Evolutionary conservation across 129 eudicot genomes (phyloP).

Genomic region (Ambrosia artemisiifolia): DNA sequence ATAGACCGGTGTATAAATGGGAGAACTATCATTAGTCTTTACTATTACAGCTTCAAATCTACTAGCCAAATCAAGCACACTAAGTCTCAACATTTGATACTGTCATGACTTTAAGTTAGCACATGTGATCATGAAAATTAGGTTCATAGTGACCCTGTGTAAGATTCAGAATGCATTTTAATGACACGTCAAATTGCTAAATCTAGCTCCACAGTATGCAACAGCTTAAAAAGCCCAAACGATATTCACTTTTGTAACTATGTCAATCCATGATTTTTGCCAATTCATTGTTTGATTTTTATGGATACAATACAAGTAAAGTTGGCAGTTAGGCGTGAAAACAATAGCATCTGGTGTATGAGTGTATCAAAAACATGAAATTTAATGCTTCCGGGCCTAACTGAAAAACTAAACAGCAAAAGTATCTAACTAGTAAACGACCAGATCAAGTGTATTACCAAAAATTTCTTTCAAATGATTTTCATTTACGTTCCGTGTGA

Average conservation of each 20-base stretch:
- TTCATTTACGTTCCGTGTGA: conserved; percentile 90
- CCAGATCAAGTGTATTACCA: conserved; percentile 37
- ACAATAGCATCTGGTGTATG: neutral
- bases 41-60: neutral
- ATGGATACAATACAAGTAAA: neutral
- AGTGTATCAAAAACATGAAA: neutral
- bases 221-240: neutral
- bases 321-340: neutral
- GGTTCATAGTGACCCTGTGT: neutral
- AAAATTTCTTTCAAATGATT: conserved; percentile 89
- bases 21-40: neutral
- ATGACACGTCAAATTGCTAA: neutral
- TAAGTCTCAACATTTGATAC: neutral
- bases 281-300: neutral
- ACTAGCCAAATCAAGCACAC: neutral
- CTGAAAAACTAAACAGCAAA: conserved; percentile 1
- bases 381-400: neutral
- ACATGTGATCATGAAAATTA: neutral
- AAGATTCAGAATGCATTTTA: neutral
- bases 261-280: neutral
- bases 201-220: neutral
- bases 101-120: neutral
- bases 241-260: neutral
- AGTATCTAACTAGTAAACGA: neutral
- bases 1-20: neutral